Conservation (phyloP, 73 alveolate species). For the Paramecium biaurelia region DNA sequence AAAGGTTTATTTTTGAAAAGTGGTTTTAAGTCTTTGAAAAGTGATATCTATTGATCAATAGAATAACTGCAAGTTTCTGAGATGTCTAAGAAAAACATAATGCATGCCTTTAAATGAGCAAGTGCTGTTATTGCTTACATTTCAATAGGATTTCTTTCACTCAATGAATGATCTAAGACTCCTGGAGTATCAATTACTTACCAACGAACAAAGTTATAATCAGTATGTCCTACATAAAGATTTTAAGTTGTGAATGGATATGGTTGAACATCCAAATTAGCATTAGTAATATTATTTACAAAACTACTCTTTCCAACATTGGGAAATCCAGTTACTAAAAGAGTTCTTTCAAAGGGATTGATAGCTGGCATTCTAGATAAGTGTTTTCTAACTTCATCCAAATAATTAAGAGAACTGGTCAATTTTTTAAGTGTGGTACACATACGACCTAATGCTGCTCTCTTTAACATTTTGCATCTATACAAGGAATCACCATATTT, state of each 20-base stretch:
- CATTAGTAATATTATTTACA: slow-evolving; percentile 97
- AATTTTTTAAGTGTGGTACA: slow-evolving; percentile 98
- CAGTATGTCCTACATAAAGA: slow-evolving; percentile 99
- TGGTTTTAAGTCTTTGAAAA: slow-evolving; percentile 96
- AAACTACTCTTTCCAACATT: slow-evolving; percentile 99
- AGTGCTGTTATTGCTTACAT: slow-evolving; percentile 99
- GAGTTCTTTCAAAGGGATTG: slow-evolving; percentile 97
- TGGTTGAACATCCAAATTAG: slow-evolving; percentile 92
- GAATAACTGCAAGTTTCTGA: slow-evolving; percentile 96
- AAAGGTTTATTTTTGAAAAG: slow-evolving; percentile 98
- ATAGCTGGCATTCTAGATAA: slow-evolving; percentile 98
- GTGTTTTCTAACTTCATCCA: slow-evolving; percentile 99
- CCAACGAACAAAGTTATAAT: slow-evolving; percentile 97
- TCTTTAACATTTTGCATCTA: slow-evolving; percentile 98
- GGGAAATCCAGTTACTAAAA: slow-evolving; percentile 98
- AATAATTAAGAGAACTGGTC: slow-evolving; percentile 92
- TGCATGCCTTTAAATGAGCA: slow-evolving; percentile 97
- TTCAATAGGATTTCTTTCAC: slow-evolving; percentile 99
- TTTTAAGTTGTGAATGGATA: slow-evolving; percentile 99
- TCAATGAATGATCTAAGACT: slow-evolving; percentile 96
- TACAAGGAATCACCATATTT: slow-evolving; percentile 99
- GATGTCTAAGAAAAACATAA: slow-evolving; percentile 97
- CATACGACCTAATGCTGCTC: slow-evolving; percentile 97
- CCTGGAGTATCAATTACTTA: slow-evolving; percentile 99
- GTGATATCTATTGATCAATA: slow-evolving; percentile 86